phyloP scores from a whole-genome alignment of 805 yeast genomes.

The Aciculoconidium aculeatum region DNA sequence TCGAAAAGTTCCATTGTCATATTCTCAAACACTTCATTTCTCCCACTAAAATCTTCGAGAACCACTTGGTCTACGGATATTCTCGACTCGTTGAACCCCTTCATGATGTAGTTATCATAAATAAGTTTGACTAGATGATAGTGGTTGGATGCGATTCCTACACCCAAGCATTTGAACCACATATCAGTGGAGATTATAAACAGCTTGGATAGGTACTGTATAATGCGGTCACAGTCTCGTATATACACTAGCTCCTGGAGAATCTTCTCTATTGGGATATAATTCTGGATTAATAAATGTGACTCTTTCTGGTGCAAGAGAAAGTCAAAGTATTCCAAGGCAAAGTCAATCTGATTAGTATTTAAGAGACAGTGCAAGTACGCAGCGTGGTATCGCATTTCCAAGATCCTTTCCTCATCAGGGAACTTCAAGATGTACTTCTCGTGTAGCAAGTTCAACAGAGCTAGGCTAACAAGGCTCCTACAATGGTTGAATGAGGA shows the following conservation, averaged over 20 bases:
- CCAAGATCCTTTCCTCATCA: conserved; percentile 7
- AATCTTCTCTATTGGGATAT: conserved; percentile 2
- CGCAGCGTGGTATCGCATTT: conserved; percentile 17
- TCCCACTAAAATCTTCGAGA: conserved; percentile 8
- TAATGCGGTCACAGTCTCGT: conserved; percentile 19
- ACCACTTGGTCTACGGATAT: conserved; percentile 22
- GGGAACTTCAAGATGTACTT: conserved; percentile 8
- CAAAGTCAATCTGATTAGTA: conserved; percentile 18
- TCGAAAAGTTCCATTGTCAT: conserved; percentile 18
- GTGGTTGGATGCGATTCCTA: conserved; percentile 20
- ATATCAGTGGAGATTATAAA: conserved; percentile 6
- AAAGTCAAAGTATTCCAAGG: conserved; percentile 15
- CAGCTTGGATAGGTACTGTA: no score
- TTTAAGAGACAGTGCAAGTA: conserved; percentile 18
- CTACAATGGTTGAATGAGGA: conserved; percentile 9
- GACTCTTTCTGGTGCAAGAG: neutral
- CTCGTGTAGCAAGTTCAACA: conserved; percentile 19
- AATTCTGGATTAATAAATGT: no score
- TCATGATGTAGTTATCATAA: conserved; percentile 27
- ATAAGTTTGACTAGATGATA: conserved; percentile 22
- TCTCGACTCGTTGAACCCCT: conserved; percentile 14
- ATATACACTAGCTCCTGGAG: conserved; percentile 6
- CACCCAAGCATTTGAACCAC: conserved; percentile 21
- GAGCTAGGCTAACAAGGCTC: conserved; percentile 16
- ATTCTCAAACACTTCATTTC: conserved; percentile 11